Evolutionary conservation across 2,329 filamentous ascomycete genomes (phyloP), one percentile per base, ranked within the genome.

Genomic region (Epicoccum sorghinum): DNA sequence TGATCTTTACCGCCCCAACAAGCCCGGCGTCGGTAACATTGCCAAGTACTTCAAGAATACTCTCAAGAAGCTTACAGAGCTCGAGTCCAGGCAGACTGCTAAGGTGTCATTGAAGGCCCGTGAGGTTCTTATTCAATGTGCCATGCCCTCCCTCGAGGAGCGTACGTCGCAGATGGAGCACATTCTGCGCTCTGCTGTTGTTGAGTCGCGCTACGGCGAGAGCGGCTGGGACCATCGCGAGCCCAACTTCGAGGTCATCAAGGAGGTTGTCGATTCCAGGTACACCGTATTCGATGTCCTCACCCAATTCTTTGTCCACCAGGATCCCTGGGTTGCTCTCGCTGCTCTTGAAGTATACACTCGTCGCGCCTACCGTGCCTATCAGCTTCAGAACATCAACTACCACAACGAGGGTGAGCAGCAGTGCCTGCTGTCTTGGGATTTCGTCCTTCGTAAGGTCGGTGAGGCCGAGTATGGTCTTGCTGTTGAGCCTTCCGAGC

Each of bases 251-350:
- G 89, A 96, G 22, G 82, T 96, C 61, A 89, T 99, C 79, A 96
- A 96, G 82, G 95, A 99, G 77, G 93, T 99, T 29, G 91, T 99
- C 47, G 95, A 99, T 77, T 98, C 95, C 49, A 96, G 96, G 80
- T 98, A 96, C 81, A 98, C 93, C 37, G 95, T 99, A 61, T 96
- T 97, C 66, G 95, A 99, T 72, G 95, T 99, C 14, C 78, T 99
- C 62, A 90, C 93, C 7, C 87, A 91, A 53, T 99, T 99, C 86
- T 99, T 99, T 72, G 90, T 88, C 30, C 92, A 99, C 77, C 86
- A 90, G 37, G 95, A 99, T 71, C 88, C 91, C 10, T 98, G 92
- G 91, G 93, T 99, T 27, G 91, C 91, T 7, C 81, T 97, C 58
- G 95, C 95, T 55, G 91, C 95, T 42, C 85, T 99, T 4, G 95